phyloP scores from a whole-genome alignment of 257 asterid genomes.

The Solanum dulcamara region DNA sequence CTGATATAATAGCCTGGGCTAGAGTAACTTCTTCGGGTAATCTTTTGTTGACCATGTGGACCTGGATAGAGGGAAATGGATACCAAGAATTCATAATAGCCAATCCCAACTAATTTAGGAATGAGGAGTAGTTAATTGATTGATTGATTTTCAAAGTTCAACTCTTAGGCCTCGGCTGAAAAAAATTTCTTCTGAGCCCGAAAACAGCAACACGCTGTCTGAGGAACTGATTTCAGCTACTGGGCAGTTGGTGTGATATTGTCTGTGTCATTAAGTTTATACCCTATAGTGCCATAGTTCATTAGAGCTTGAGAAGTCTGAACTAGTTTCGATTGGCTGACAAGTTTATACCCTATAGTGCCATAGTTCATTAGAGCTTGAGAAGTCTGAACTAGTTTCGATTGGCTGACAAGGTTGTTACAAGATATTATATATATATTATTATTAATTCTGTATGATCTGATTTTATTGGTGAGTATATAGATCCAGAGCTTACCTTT shows the following conservation, averaged over 20 bases:
- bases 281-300: background rate
- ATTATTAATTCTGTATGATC: background rate
- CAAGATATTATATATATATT: background rate
- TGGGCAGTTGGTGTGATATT: background rate
- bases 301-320: background rate
- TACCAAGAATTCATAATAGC: background rate
- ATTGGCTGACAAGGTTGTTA: background rate
- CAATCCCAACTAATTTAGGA: background rate
- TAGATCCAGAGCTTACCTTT: background rate
- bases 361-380: background rate
- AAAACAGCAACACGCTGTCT: background rate
- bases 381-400: background rate
- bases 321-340: too few species aligned
- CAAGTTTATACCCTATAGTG: background rate
- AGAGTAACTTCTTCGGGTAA: background rate
- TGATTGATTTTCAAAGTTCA: background rate
- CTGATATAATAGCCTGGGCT: background rate
- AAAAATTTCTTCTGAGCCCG: background rate
- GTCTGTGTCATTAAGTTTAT: background rate
- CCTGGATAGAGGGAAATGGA: background rate
- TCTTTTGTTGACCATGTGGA: background rate
- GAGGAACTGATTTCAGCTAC: background rate
- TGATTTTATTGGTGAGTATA: background rate
- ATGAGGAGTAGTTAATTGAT: background rate
- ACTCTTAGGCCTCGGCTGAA: background rate